These are phyloP conservation scores for Didymella pomorum DNA, from an alignment of 2,329 filamentous ascomycete species.

Conservation along the genomic window DNA sequence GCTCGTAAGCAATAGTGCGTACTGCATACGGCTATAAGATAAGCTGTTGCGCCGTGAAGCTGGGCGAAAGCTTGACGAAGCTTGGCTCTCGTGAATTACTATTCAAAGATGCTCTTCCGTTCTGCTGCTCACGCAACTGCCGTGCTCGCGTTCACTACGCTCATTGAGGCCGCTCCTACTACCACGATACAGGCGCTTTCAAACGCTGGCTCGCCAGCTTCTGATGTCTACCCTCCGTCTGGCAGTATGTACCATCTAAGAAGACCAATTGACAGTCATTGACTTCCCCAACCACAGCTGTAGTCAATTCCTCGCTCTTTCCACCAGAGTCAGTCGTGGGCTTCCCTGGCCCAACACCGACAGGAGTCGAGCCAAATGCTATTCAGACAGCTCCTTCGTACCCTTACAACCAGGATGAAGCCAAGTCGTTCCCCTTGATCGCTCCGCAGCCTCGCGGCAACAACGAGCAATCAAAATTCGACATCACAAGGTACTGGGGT, in stretches of 20 bases:
- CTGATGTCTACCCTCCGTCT: constrained; percentile 35
- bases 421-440: constrained; percentile 35
- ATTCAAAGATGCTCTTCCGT: constrained; percentile 13
- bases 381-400: constrained; percentile 40
- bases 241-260: constrained; percentile 30
- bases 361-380: constrained; percentile 39
- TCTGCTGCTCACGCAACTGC: constrained; percentile 14
- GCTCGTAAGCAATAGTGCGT: constrained; percentile 1
- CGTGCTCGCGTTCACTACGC: constrained; percentile 25
- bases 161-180: constrained; percentile 24
- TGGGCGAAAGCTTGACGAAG: constrained; percentile 35
- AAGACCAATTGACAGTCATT: neutral
- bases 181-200: constrained; percentile 28
- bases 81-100: constrained; percentile 19
- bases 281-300: constrained; percentile 24
- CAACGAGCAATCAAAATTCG: constrained; percentile 30
- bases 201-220: constrained; percentile 28
- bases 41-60: constrained; percentile 12
- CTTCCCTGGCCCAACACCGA: constrained; percentile 42
- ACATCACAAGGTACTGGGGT: constrained; percentile 44
- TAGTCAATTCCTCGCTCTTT: constrained; percentile 35
- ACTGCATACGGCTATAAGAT: constrained; percentile 24
- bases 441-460: constrained; percentile 34
- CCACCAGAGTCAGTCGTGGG: constrained; percentile 40
- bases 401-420: constrained; percentile 38